Percentiles rank a stretch among this genome's conserved stretches.
Evolutionary conservation across 2,329 filamentous ascomycete genomes (phyloP).

Genomic region (Cladosporium sp.): DNA sequence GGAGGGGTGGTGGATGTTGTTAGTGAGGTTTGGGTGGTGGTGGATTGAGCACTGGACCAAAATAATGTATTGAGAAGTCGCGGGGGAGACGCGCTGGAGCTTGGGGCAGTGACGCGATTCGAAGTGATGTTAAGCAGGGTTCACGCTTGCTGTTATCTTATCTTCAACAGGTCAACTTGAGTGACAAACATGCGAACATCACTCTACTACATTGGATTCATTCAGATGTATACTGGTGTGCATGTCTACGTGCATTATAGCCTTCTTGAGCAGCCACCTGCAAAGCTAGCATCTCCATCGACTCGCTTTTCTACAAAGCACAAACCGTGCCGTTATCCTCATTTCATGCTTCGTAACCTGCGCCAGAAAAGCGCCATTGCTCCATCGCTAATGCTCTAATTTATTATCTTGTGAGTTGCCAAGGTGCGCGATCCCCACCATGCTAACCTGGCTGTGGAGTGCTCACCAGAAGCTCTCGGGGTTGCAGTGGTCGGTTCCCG

Average conservation of each 20-base stretch:
- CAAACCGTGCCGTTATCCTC: not conserved
- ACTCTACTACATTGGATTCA: not conserved
- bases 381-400: constrained; percentile 16
- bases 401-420: not conserved
- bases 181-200: not conserved
- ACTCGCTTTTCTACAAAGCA: not conserved
- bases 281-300: not conserved
- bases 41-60: not conserved
- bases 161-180: not conserved
- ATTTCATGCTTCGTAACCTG: constrained; percentile 18
- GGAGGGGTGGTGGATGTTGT: not conserved
- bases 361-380: constrained; percentile 15
- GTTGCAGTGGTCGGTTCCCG: not conserved
- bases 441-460: not conserved
- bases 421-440: not conserved
- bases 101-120: constrained; percentile 5
- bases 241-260: not conserved
- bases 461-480: not conserved
- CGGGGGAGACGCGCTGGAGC: constrained; percentile 12
- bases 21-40: not conserved
- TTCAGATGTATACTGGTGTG: not conserved
- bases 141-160: not conserved
- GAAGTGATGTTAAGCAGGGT: constrained; percentile 6
- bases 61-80: not conserved
- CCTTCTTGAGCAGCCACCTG: not conserved